Percentiles rank a stretch among this genome's conserved stretches.
Evolutionary conservation across 2,329 filamentous ascomycete genomes (phyloP).

Genomic region (Sphaerulina populicola): DNA sequence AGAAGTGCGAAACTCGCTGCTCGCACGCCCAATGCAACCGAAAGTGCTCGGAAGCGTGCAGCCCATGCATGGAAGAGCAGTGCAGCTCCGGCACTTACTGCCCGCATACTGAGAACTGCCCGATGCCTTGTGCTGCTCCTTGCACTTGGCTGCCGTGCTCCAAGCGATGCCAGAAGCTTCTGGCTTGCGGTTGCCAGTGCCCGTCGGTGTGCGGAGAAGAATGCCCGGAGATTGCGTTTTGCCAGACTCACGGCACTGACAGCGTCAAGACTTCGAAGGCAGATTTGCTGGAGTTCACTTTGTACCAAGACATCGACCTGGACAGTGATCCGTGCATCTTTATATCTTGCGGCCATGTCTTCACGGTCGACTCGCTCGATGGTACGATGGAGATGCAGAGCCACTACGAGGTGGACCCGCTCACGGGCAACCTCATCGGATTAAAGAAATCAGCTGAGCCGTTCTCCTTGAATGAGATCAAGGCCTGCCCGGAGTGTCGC

Average conservation of each 20-base stretch:
- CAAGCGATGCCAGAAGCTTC: conserved; percentile 45
- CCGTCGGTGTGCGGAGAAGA: conserved; percentile 57
- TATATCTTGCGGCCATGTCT: conserved; percentile 55
- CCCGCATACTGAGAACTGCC: conserved; percentile 41
- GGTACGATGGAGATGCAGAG: conserved; percentile 49
- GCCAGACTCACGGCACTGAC: conserved; percentile 48
- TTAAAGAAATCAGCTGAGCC: conserved; percentile 31
- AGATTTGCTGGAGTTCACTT: conserved; percentile 49
- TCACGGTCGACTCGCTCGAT: conserved; percentile 54
- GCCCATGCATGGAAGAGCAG: conserved; percentile 49
- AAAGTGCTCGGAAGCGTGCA: conserved; percentile 52
- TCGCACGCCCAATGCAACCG: conserved; percentile 50
- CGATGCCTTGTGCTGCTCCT: conserved; percentile 56
- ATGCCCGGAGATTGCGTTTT: conserved; percentile 48
- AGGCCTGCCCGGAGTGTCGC: conserved; percentile 54
- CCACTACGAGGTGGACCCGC: conserved; percentile 41
- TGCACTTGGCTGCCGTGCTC: conserved; percentile 61
- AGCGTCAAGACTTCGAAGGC: conserved; percentile 44
- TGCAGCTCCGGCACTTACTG: conserved; percentile 47
- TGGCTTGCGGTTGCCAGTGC: conserved; percentile 56
- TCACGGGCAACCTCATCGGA: conserved; percentile 5
- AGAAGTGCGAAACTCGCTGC: conserved; percentile 50
- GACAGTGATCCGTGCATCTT: conserved; percentile 55
- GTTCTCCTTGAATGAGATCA: conserved; percentile 44
- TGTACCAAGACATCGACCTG: conserved; percentile 52